A percentile compares a stretch with the other conserved stretches of the same genome.
Conservation (phyloP, 805 yeast genomes). For the Saturnispora halmiae region DNA sequence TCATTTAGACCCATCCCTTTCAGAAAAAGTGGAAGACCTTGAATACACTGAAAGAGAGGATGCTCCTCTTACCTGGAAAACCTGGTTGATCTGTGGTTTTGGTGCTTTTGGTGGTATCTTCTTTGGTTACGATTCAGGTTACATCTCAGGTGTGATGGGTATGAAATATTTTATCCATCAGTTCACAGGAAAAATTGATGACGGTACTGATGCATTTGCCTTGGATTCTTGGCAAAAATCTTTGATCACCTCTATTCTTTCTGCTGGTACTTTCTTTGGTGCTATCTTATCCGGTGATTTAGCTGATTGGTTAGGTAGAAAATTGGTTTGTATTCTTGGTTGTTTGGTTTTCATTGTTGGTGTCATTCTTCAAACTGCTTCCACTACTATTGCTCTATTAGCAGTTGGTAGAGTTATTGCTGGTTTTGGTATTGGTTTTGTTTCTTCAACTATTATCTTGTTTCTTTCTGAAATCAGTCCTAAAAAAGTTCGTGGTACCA, state of each 20-base stretch:
- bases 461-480: slow-evolving; percentile 77
- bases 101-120: slow-evolving; percentile 62
- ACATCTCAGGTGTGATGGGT: slow-evolving; percentile 56
- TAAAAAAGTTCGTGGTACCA: slow-evolving; percentile 67
- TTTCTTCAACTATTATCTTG: slow-evolving; percentile 68
- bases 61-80: slow-evolving; percentile 30
- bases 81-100: slow-evolving; percentile 40
- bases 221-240: slow-evolving; percentile 28
- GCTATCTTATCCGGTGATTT: slow-evolving; percentile 53
- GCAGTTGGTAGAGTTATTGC: slow-evolving; percentile 66
- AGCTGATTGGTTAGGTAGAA: slow-evolving; percentile 38
- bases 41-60: slow-evolving; percentile 21
- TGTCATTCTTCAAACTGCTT: slow-evolving; percentile 38
- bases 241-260: slow-evolving; percentile 61
- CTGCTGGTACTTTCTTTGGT: slow-evolving; percentile 65
- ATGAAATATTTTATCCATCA: slow-evolving; percentile 39
- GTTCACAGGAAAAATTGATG: slow-evolving; percentile 28
- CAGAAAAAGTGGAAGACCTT: neutral
- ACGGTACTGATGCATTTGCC: slow-evolving; percentile 17
- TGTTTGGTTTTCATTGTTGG: slow-evolving; percentile 40
- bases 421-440: slow-evolving; percentile 72
- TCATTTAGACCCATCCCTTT: too few species aligned
- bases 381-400: slow-evolving; percentile 39
- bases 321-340: slow-evolving; percentile 36
- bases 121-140: slow-evolving; percentile 64